Evolutionary conservation across 164 flowering plant species (phyloP).

Genomic region (Chimonanthus praecox): DNA sequence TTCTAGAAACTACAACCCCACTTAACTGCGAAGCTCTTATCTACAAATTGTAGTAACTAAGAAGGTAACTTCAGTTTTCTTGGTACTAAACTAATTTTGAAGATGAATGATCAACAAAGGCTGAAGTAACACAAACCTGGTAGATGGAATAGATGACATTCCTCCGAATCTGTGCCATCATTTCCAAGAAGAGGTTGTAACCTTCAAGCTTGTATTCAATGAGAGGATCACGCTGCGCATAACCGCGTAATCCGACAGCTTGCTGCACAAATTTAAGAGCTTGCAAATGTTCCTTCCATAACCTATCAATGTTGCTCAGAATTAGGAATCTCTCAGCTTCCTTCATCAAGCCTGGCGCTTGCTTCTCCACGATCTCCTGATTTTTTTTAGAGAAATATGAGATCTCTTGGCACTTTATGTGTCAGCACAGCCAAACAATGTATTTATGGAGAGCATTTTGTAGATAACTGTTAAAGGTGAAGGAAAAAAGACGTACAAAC

Average conservation of each 20-base stretch:
- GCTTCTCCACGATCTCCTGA: constrained; percentile 81
- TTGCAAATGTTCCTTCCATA: constrained; percentile 99
- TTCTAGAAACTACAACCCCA: not conserved
- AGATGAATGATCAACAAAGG: not conserved
- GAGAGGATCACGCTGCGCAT: constrained; percentile 97
- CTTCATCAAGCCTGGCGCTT: constrained; percentile 91
- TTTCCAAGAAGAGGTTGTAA: constrained; percentile 87
- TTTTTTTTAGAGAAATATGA: constrained; percentile 2
- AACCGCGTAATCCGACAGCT: constrained; percentile 97
- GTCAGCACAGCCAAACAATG: not conserved
- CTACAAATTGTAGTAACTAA: not conserved
- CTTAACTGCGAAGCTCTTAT: not conserved
- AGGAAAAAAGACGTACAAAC: too few species aligned
- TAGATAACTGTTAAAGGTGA: too few species aligned
- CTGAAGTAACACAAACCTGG: constrained; percentile 48
- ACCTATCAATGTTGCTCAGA: constrained; percentile 86
- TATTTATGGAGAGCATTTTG: not conserved
- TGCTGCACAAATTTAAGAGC: constrained; percentile 96
- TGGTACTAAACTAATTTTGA: not conserved
- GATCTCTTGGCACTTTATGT: not conserved
- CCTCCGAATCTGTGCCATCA: constrained; percentile 98
- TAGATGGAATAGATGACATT: constrained; percentile 94
- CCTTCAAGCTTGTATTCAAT: constrained; percentile 99
- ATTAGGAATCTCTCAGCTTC: constrained; percentile 94
- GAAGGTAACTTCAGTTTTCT: not conserved